Evolutionary conservation across 1,284 basidiomycete species (phyloP), one percentile per base, ranked within the genome.

Genomic region (Erythrobasidium hasegawianum): DNA sequence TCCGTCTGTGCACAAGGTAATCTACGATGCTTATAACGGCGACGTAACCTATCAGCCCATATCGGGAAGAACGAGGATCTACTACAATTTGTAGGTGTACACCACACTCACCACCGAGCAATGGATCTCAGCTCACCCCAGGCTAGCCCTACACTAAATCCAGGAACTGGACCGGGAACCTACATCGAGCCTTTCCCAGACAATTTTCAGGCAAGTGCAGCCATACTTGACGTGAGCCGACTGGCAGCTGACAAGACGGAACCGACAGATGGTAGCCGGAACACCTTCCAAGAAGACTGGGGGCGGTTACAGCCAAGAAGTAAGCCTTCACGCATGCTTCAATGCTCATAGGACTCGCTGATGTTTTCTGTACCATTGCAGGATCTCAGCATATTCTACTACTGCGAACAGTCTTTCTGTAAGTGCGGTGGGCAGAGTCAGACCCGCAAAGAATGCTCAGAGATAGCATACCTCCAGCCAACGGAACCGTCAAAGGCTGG

Each of bases 331-430:
- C 5, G 5, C 16, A 14, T 18, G 5, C 43, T 47, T 14, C 5
- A 47, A 8, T 5, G 7, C 16, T n/a, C 8, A 14, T 24, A 47
- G 16, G n/a, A 24, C 43, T 5, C 43, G 22, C 43, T 33, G 11
- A 33, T 5, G 33, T 33, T 47, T 14, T 47, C n/a, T 47, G 8
- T 47, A 4, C 16, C 8, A 7, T 8, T 5, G 43, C 43, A 47
- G 33, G 62, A 65, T 49, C 40, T 65, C 33, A 55, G 50, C 11
- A 58, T 65, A 41, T 65, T 65, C 26, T 65, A 65, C 45, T 65
- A 65, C 40, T 65, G 62, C 55, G 62, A 65, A 26, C 55, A 55
- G 18, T 45, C 53, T n/a, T 65, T 39, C 47, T 45, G 49, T 53
- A 26, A 20, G 50, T 20, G 9, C 22, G 8, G 7, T 5, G 33